Percentiles rank a stretch among this genome's conserved stretches.
Conservation (phyloP, 2,329 filamentous ascomycete species). For the Hymenoscyphus repandus region DNA sequence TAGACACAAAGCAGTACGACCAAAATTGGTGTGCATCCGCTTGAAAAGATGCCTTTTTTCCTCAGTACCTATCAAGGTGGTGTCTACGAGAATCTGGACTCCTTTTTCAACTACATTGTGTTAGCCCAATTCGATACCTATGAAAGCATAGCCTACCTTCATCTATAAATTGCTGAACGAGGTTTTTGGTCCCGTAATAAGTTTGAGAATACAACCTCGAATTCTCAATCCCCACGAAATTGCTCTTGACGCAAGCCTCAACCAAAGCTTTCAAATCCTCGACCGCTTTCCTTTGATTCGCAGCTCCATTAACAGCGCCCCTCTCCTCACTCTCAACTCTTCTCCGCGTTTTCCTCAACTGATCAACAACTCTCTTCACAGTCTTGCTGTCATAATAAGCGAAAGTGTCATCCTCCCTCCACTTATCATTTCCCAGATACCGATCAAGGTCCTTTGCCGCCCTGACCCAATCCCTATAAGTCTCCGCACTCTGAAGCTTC, state of each 20-base stretch:
- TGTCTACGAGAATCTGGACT: conserved; percentile 63
- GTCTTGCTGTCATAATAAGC: conserved; percentile 87
- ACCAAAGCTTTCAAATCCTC: conserved; percentile 74
- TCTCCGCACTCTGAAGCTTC: conserved; percentile 64
- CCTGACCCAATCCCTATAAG: conserved; percentile 77
- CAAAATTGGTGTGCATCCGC: conserved; percentile 83
- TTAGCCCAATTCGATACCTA: not conserved
- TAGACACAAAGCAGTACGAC: conserved; percentile 85
- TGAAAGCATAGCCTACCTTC: conserved; percentile 51
- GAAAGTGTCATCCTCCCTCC: conserved; percentile 74
- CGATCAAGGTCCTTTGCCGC: conserved; percentile 75
- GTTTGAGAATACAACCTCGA: conserved; percentile 93
- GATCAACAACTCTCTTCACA: conserved; percentile 68
- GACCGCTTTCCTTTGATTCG: conserved; percentile 46
- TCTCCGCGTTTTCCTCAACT: conserved; percentile 61
- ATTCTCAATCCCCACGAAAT: conserved; percentile 94
- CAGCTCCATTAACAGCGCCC: conserved; percentile 32
- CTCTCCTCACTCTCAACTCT: conserved; percentile 48
- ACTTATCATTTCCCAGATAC: conserved; percentile 73
- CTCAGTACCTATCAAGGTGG: conserved; percentile 60
- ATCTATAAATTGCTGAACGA: conserved; percentile 86
- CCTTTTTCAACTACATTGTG: conserved; percentile 51
- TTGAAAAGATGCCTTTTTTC: conserved; percentile 82
- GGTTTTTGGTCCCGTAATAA: conserved; percentile 93
- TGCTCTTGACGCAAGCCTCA: conserved; percentile 93